phyloP scores from a whole-genome alignment of 768 basidiomycete genomes.

The Trametes gibbosa region DNA sequence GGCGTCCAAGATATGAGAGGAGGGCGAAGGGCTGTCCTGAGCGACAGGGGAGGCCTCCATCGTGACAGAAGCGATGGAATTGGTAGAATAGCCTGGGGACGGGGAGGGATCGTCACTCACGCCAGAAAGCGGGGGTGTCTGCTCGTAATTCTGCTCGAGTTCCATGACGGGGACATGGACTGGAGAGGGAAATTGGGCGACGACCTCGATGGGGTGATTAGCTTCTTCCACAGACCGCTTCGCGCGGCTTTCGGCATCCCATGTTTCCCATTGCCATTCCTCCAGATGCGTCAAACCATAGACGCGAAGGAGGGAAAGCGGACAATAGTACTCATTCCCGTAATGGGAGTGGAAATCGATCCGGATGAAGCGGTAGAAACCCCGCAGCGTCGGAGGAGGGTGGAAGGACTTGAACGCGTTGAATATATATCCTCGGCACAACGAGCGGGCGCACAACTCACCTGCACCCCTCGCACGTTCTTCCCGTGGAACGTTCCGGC shows the following conservation, averaged over 20 bases:
- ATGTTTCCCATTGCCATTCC: constrained; percentile 89
- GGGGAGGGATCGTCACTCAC: neutral
- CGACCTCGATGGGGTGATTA: constrained; percentile 26
- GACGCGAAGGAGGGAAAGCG: constrained; percentile 86
- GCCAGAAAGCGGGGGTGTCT: no score
- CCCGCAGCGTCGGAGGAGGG: constrained; percentile 63
- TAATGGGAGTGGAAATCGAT: constrained; percentile 94
- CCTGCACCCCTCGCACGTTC: constrained; percentile 90
- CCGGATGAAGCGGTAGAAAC: constrained; percentile 92
- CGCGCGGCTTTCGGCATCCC: constrained; percentile 65
- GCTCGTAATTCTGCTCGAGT: neutral
- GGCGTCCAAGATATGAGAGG: neutral
- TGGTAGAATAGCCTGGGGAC: neutral
- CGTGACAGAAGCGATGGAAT: neutral
- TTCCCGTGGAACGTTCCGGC: constrained; percentile 86
- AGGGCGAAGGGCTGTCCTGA: neutral
- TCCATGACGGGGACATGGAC: constrained; percentile 14
- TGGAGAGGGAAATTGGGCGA: constrained; percentile 21
- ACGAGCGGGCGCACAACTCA: constrained; percentile 33
- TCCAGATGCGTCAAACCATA: constrained; percentile 97
- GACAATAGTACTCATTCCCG: constrained; percentile 95
- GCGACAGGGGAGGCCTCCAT: neutral
- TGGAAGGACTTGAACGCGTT: constrained; percentile 61
- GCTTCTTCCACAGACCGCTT: constrained; percentile 23
- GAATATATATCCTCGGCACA: neutral